These are phyloP conservation scores for Mycena crocata DNA, from an alignment of 768 basidiomycete species.

Conservation along the genomic window DNA sequence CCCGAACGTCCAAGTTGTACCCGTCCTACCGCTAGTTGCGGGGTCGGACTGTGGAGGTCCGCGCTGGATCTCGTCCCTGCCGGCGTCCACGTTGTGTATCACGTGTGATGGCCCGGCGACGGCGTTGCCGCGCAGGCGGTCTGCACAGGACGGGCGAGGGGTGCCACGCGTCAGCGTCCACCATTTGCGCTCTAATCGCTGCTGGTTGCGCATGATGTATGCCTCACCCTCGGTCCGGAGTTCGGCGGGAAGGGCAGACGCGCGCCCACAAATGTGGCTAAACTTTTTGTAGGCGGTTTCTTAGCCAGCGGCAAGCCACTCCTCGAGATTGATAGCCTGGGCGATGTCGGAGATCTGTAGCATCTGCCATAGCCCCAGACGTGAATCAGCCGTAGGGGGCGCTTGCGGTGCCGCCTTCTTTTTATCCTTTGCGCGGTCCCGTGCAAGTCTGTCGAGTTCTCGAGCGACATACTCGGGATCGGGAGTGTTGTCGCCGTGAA, in stretches of 20 bases:
- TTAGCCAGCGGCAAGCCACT: background rate
- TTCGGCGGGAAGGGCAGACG: background rate
- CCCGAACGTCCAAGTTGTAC: too few species aligned
- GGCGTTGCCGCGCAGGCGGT: background rate
- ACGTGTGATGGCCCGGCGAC: background rate
- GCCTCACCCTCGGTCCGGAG: background rate
- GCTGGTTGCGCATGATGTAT: background rate
- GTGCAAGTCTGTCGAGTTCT: too few species aligned
- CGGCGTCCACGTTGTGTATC: background rate
- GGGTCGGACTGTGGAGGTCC: too few species aligned
- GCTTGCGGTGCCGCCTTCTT: background rate
- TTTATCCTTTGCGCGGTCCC: too few species aligned
- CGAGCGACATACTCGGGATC: background rate
- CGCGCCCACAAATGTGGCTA: background rate
- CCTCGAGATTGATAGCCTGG: background rate
- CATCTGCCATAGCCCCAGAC: too few species aligned
- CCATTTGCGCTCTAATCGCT: background rate
- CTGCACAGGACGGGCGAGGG: background rate
- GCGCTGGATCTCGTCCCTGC: too few species aligned
- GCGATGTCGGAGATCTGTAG: background rate
- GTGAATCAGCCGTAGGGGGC: too few species aligned
- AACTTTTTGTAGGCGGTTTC: background rate
- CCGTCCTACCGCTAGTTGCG: too few species aligned
- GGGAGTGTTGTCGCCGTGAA: background rate
- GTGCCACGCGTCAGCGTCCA: background rate